phyloP scores from a whole-genome alignment of 768 basidiomycete species.

The Lactarius deliciosus region DNA sequence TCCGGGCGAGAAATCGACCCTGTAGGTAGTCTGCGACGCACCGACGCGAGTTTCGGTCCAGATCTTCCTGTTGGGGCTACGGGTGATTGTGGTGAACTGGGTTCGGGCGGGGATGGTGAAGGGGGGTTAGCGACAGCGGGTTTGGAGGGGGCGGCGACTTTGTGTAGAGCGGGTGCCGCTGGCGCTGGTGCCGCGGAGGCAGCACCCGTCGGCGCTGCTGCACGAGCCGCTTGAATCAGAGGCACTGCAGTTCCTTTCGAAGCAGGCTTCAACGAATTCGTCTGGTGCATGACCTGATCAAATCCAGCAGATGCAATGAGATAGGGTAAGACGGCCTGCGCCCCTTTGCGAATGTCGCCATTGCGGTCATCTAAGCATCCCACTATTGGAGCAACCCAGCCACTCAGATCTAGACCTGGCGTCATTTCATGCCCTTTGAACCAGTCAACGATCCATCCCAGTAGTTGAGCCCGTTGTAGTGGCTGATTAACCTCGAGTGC shows the following conservation, averaged over 20 bases:
- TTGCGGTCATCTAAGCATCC: slow-evolving; percentile 87
- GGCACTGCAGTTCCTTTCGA: slow-evolving; percentile 82
- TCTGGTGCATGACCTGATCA: slow-evolving; percentile 83
- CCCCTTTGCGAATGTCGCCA: slow-evolving; percentile 88
- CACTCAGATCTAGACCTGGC: slow-evolving; percentile 61
- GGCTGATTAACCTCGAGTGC: slow-evolving; percentile 88
- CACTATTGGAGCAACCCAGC: slow-evolving; percentile 65
- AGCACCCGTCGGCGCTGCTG: slow-evolving; percentile 39
- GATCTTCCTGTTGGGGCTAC: slow-evolving; percentile 41
- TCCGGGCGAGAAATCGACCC: slow-evolving; percentile 52
- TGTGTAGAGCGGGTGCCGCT: slow-evolving; percentile 31
- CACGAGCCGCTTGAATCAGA: slow-evolving; percentile 82
- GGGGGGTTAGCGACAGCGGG: slow-evolving; percentile 30
- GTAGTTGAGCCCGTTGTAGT: slow-evolving; percentile 72
- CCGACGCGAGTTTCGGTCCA: slow-evolving; percentile 54
- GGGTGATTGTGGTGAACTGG: slow-evolving; percentile 47
- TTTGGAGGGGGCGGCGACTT: slow-evolving; percentile 28
- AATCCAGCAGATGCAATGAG: slow-evolving; percentile 76
- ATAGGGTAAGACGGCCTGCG: slow-evolving; percentile 75
- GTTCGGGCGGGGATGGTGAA: slow-evolving; percentile 33
- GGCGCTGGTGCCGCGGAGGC: slow-evolving; percentile 27
- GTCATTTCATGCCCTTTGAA: slow-evolving; percentile 62
- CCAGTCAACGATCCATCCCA: slow-evolving; percentile 81
- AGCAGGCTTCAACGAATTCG: slow-evolving; percentile 86
- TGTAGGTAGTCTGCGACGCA: slow-evolving; percentile 71